These are phyloP conservation scores for Dendrobium nobile DNA, from an alignment of 106 monocot species.

Conservation along the genomic window DNA sequence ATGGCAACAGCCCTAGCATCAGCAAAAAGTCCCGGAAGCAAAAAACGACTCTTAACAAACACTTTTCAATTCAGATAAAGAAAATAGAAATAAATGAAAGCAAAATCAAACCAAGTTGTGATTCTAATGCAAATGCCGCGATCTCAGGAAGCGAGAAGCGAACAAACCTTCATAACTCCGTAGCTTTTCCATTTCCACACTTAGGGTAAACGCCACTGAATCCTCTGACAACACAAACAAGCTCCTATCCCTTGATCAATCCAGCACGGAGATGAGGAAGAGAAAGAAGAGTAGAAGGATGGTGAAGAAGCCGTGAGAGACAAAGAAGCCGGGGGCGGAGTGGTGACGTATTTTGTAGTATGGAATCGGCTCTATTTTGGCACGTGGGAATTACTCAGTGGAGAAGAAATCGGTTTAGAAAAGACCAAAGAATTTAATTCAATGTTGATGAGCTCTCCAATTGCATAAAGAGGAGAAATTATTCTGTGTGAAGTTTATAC, in stretches of 20 bases:
- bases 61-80: too few relatives aligned
- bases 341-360: not conserved
- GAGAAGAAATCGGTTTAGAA: too few relatives aligned
- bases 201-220: not conserved
- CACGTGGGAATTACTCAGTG: too few relatives aligned
- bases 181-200: not conserved
- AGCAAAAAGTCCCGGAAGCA: too few relatives aligned
- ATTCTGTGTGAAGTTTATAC: too few relatives aligned
- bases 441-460: too few relatives aligned
- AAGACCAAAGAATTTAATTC: too few relatives aligned
- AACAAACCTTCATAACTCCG: not conserved
- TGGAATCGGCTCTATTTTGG: not conserved
- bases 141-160: not conserved
- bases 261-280: not conserved
- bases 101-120: not conserved
- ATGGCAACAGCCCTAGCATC: too few relatives aligned
- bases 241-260: not conserved
- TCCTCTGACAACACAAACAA: not conserved
- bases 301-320: not conserved
- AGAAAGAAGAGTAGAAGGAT: not conserved
- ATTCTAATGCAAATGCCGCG: not conserved
- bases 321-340: not conserved
- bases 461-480: too few relatives aligned
- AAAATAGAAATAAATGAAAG: not conserved
- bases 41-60: too few relatives aligned